Base-by-base conservation (phyloP, 305 asterid genomes). In the Rubia tinctorum region DNA sequence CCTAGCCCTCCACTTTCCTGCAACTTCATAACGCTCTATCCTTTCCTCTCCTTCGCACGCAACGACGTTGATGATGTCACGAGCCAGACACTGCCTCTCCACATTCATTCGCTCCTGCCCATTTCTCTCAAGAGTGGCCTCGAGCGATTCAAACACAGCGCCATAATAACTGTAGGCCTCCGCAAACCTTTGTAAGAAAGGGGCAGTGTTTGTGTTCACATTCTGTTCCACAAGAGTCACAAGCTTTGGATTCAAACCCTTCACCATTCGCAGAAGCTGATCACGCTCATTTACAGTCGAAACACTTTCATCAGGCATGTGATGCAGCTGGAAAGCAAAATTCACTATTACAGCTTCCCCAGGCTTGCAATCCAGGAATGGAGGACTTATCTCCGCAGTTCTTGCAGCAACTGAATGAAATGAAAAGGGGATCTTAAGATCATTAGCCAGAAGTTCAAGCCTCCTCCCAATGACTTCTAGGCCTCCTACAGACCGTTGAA, bases 241-340 rank as follows among this genome's bases (percentile, higher is more conserved):
- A 2, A 90, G 88, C 63, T 89, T 94, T 4, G 97, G 98, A 15
- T 82, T 83, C 71, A 94, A 78, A 80, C 93, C 76, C 78, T 90
- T 94, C 13, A 94, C 92, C 99, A 92, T 94, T 39, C 95, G 87
- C 20, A 94, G 91, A 75, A 94, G 97, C 78, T 83, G 97, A 81
- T 92, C 99, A 8, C 99, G 86, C 17, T 88, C 78, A 66, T 91
- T 94, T 30, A 85, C 85, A 0, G 90, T 91, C 0, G 97, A 91
- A 11, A 91, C 99, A 40, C 97, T 94, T 86, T 94, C 99, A 58
- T 94, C 97, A 0, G 97, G 99, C 88, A 91, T 75, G 87, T 94
- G 99, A 86, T 94, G 99, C 72, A 94, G 97, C 91, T 91, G 99
- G 80, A 94, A 94, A 1, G 99, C 97, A 13, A 91, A 94, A 82